phyloP scores from a whole-genome alignment of 1,139 yeast genomes.

The Debaryomyces singareniensis region DNA sequence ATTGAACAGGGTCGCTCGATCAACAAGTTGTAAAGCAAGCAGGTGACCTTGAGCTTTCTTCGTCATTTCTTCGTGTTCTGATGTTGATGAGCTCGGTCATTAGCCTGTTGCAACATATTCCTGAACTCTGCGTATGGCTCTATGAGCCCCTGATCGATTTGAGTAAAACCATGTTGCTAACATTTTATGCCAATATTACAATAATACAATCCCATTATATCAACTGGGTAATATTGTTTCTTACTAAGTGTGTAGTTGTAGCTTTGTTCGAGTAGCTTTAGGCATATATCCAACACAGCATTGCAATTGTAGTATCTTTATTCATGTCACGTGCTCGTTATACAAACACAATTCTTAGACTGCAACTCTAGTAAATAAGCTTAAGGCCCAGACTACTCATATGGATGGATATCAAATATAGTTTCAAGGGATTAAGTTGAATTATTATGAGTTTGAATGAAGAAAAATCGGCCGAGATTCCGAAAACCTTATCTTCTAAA shows the following conservation, averaged over 20 bases:
- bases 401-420: too few relatives aligned
- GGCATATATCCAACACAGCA: neutral
- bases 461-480: too few relatives aligned
- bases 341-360: too few relatives aligned
- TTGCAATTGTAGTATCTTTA: conserved; percentile 2
- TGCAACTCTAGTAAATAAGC: too few relatives aligned
- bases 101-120: conserved; percentile 73
- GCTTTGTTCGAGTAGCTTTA: too few relatives aligned
- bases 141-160: conserved; percentile 69
- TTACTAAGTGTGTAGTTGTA: neutral
- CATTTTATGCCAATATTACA: conserved; percentile 38
- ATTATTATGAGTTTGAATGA: too few relatives aligned
- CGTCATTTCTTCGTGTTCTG: conserved; percentile 10
- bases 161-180: conserved; percentile 91
- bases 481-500: too few relatives aligned
- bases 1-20: conserved; percentile 80
- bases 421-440: too few relatives aligned
- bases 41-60: conserved; percentile 60
- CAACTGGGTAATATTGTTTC: neutral
- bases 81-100: conserved; percentile 52
- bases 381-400: too few relatives aligned
- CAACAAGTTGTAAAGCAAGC: conserved; percentile 72
- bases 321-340: too few relatives aligned
- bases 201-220: neutral
- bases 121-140: conserved; percentile 83